Conservation (phyloP, 163 green algal genomes). For the Scenedesmus sp. region DNA sequence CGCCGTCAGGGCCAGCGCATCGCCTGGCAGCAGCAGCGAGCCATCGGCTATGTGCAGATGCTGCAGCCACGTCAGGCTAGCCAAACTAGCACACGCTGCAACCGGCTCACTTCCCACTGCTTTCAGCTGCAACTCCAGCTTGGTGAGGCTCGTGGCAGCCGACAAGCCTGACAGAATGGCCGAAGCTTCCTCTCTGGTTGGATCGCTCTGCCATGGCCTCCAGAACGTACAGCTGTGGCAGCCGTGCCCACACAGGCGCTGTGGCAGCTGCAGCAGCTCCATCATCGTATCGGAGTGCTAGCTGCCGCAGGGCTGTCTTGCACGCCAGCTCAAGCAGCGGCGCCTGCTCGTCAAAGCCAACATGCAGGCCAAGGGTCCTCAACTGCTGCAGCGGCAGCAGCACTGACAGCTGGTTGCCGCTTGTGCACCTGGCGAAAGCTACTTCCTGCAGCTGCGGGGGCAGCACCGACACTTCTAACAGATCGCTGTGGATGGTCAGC, state of each 20-base stretch:
- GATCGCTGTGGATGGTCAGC: not conserved
- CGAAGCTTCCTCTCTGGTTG: not conserved
- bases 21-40: not conserved
- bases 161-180: not conserved
- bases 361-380: not conserved
- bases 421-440: no score
- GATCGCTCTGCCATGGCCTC: no score
- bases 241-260: not conserved
- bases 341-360: not conserved
- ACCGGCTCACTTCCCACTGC: not conserved
- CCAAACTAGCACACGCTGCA: not conserved
- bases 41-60: not conserved
- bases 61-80: not conserved
- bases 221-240: not conserved
- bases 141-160: not conserved
- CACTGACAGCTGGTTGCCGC: not conserved
- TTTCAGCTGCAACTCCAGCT: not conserved
- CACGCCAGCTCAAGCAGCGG: not conserved
- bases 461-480: not conserved
- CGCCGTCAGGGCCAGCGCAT: not conserved
- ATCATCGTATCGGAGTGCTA: not conserved
- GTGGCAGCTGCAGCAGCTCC: not conserved
- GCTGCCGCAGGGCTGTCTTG: not conserved
- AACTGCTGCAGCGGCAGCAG: not conserved
- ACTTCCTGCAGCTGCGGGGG: not conserved